Conservation (phyloP, 2,329 filamentous ascomycete genomes). For the Lecanosticta acicola region DNA sequence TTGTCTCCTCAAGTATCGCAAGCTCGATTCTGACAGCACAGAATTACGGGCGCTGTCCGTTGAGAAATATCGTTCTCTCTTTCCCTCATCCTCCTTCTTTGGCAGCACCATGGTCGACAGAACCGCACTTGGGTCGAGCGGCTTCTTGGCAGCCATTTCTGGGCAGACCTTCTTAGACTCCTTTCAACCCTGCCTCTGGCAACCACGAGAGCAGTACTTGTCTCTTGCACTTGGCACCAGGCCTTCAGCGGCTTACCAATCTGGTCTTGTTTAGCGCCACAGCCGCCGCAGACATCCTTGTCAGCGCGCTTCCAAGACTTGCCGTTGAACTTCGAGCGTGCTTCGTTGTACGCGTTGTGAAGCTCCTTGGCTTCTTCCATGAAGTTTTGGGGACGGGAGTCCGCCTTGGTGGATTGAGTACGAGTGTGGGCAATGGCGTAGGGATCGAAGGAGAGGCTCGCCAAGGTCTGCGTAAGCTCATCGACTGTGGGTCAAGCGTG, state of each 20-base stretch:
- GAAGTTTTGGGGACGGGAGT: not conserved
- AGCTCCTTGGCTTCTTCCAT: too few relatives aligned
- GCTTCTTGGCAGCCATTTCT: too few relatives aligned
- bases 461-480: not conserved
- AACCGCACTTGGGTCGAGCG: too few relatives aligned
- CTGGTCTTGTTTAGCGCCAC: not conserved
- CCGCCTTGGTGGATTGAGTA: not conserved
- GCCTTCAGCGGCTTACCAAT: not conserved
- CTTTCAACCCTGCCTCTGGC: not conserved
- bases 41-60: too few relatives aligned
- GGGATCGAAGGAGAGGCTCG: conserved; percentile 1
- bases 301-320: not conserved
- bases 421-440: not conserved
- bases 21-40: too few relatives aligned
- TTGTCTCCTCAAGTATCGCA: too few relatives aligned
- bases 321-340: not conserved
- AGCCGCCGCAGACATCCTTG: not conserved
- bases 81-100: too few relatives aligned
- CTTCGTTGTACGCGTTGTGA: too few relatives aligned
- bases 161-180: not conserved
- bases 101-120: too few relatives aligned
- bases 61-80: too few relatives aligned
- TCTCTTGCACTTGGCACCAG: not conserved
- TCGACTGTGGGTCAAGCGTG: not conserved
- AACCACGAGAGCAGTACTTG: not conserved